Evolutionary conservation across 441 rosid species (phyloP).

Genomic region (Manihot esculenta): DNA sequence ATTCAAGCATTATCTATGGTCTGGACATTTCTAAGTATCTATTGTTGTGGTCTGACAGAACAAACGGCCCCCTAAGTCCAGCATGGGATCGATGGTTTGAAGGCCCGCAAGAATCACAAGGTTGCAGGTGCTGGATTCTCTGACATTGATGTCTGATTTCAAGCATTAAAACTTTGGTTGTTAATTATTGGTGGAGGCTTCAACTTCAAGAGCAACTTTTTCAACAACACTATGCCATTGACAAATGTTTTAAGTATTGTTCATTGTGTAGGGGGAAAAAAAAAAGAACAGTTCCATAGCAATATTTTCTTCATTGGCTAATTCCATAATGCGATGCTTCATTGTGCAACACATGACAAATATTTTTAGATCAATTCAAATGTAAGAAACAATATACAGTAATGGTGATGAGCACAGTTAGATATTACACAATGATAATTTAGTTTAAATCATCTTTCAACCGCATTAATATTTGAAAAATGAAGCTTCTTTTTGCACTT

Average conservation of each 20-base stretch:
- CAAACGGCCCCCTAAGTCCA: conserved; percentile 58
- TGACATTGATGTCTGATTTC: conserved; percentile 33
- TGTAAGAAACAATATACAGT: conserved; percentile 28
- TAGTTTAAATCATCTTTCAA: conserved; percentile 8
- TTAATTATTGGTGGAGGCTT: conserved; percentile 14
- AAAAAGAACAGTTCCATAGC: conserved; percentile 20
- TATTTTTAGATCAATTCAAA: conserved; percentile 8
- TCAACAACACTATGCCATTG: neutral
- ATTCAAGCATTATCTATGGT: neutral
- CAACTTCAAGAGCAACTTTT: conserved; percentile 7
- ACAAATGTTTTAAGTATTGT: conserved; percentile 16
- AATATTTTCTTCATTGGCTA: conserved; percentile 21
- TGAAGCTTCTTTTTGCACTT: neutral
- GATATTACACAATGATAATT: conserved; percentile 27
- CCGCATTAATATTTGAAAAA: conserved; percentile 18
- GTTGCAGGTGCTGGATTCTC: conserved; percentile 81
- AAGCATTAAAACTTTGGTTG: conserved; percentile 1
- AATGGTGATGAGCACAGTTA: conserved; percentile 17
- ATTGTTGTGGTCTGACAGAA: conserved; percentile 39
- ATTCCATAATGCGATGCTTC: conserved; percentile 32
- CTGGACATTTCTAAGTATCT: neutral
- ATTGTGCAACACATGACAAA: conserved; percentile 33
- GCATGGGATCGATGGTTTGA: conserved; percentile 91
- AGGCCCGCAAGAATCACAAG: conserved; percentile 57
- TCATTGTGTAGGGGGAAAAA: conserved; percentile 24